These are phyloP conservation scores for Malus sylvestris DNA, from an alignment of 306 rosid species.

Conservation along the genomic window DNA sequence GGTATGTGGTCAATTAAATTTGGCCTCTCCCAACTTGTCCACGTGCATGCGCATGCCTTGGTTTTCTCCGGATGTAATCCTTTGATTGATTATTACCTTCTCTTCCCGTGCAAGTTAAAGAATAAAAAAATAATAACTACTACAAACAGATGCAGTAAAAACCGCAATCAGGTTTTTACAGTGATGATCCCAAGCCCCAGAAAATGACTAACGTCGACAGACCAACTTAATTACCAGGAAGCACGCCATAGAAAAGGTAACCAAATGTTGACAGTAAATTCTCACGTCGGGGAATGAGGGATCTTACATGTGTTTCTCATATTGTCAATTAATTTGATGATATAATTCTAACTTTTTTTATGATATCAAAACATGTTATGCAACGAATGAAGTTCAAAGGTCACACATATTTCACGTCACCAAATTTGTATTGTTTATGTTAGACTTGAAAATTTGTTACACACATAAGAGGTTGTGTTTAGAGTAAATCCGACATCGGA, in stretches of 20 bases:
- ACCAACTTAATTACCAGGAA: conserved; percentile 19
- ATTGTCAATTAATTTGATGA: too few relatives aligned
- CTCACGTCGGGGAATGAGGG: accelerated
- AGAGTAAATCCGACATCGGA: too few relatives aligned
- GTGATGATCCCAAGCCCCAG: background rate
- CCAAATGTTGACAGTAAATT: too few relatives aligned
- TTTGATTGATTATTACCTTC: background rate
- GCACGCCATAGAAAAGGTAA: conserved; percentile 22
- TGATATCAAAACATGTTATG: too few relatives aligned
- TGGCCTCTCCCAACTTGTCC: background rate
- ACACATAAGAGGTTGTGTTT: too few relatives aligned
- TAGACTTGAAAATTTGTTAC: too few relatives aligned
- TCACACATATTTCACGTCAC: too few relatives aligned
- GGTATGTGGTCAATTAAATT: background rate
- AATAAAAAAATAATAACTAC: background rate
- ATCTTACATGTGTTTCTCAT: too few relatives aligned
- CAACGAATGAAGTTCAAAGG: too few relatives aligned
- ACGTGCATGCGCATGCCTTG: background rate
- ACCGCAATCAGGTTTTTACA: background rate
- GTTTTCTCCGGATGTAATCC: background rate
- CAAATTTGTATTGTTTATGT: too few relatives aligned
- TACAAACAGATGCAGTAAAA: background rate
- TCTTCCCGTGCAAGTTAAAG: background rate
- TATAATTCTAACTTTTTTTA: accelerated
- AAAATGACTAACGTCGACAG: conserved; percentile 10